Base-by-base conservation (phyloP, 352 stramenopile genomes). In the Peronosclerospora sorghi region DNA sequence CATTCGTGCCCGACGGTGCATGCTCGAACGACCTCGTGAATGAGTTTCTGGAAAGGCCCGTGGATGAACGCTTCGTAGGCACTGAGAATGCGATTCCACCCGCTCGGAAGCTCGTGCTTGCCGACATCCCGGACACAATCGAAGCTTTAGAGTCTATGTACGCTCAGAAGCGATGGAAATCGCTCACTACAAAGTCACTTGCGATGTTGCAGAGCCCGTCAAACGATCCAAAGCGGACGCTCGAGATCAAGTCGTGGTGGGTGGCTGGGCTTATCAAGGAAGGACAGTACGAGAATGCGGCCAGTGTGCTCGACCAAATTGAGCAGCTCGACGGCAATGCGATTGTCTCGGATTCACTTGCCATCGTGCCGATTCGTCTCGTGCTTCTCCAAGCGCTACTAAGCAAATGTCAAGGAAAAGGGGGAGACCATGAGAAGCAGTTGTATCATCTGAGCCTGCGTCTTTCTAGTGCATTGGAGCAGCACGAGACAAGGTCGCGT, bases 181-280 rank as follows among this genome's bases (percentile, higher is more conserved):
- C 73, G 13, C 52, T 90, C 18, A 84, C 70, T 2, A 83, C 80
- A 43, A 86, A 86, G 20, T 67, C 77, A 6, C 56, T 83, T 21
- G 71, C 65, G 12, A 86, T 89, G 72, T 58, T 86, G 34, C 70
- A 82, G 44, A 76, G 57, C 18, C 64, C 68, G 15, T 66, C 61
- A 9, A 80, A 69, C 36, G 53, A 74, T 37, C 46, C 59, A 13
- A 54, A 54, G 14, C 32, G 64, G 52, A 74, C 63, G 34, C 49
- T 86, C 15, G 67, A 79, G 48, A 82, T 84, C 50, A 86, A 87
- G 49, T 84, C 77, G 9, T 90, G 77, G 77, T 85, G 68, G 70
- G 68, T 90, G 45, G 74, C 74, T 5, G 77, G 70, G 0, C 59
- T 87, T 4, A 86, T 87, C 41, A 86, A 87, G 35, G 70, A 86